phyloP scores from a whole-genome alignment of 1,284 basidiomycete species.

The Bjerkandera adusta region DNA sequence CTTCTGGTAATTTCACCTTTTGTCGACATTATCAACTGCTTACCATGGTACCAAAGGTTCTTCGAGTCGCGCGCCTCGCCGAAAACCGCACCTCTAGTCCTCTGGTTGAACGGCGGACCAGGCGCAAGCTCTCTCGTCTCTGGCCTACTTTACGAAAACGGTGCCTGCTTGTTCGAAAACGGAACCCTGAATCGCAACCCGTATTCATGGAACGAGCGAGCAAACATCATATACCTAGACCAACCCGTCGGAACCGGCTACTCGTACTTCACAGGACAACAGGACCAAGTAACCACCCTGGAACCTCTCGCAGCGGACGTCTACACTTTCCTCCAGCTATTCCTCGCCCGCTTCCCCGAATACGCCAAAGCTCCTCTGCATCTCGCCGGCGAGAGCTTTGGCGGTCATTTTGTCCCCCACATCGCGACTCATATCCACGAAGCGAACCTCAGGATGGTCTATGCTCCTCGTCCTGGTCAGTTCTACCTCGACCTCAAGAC shows the following conservation, averaged over 20 bases:
- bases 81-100: conserved; percentile 51
- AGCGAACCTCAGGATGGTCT: conserved; percentile 59
- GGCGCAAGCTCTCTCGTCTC: conserved; percentile 72
- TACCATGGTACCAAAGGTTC: conserved; percentile 33
- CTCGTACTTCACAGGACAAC: conserved; percentile 48
- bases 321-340: conserved; percentile 88
- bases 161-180: conserved; percentile 76
- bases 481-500: conserved; percentile 76
- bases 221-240: conserved; percentile 53
- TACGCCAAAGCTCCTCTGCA: conserved; percentile 72
- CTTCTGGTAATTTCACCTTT: conserved; percentile 34
- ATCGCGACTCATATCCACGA: conserved; percentile 76
- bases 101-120: conserved; percentile 72
- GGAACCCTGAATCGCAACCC: conserved; percentile 70
- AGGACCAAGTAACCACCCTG: conserved; percentile 44
- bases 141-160: conserved; percentile 86
- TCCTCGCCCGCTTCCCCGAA: conserved; percentile 71
- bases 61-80: conserved; percentile 40
- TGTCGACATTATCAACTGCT: not conserved
- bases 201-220: conserved; percentile 30
- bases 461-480: conserved; percentile 39
- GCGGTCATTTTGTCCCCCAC: conserved; percentile 81
- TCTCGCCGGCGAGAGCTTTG: conserved; percentile 75
- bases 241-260: conserved; percentile 62
- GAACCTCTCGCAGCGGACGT: conserved; percentile 52